Evolutionary conservation across 1,284 basidiomycete species (phyloP).

Genomic region (Exobasidium rhododendri): DNA sequence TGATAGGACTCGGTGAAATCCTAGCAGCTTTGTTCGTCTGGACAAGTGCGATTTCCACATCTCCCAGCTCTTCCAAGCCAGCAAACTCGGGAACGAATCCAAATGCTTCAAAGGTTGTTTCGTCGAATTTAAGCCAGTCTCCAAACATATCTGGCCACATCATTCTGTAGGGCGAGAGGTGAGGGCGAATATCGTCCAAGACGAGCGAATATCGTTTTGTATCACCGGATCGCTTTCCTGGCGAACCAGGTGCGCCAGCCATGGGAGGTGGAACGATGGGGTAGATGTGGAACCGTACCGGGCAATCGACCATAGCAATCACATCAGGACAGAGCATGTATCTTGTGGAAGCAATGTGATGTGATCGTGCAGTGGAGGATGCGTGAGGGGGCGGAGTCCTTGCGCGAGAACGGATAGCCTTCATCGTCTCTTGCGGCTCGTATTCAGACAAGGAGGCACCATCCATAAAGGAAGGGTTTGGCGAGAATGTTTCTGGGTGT

Average conservation of each 20-base stretch:
- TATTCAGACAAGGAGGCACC: constrained; percentile 14
- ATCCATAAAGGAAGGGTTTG: constrained; percentile 15
- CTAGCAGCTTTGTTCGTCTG: neutral
- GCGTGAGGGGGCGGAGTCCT: constrained; percentile 9
- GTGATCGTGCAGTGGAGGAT: neutral
- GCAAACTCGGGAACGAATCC: constrained; percentile 32
- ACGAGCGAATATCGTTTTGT: constrained; percentile 33
- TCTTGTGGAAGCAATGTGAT: neutral
- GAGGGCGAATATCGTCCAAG: constrained; percentile 38
- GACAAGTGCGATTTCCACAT: constrained; percentile 7
- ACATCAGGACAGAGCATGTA: neutral
- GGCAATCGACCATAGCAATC: constrained; percentile 1
- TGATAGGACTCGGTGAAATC: constrained; percentile 1
- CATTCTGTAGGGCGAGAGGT: constrained; percentile 26
- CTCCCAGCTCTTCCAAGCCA: constrained; percentile 8
- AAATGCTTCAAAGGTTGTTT: constrained; percentile 35
- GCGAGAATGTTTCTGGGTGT: neutral
- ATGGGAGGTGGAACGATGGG: constrained; percentile 35
- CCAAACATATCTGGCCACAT: constrained; percentile 31
- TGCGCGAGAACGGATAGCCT: constrained; percentile 4
- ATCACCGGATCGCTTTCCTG: constrained; percentile 36
- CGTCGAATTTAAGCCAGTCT: constrained; percentile 45
- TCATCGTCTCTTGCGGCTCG: constrained; percentile 9
- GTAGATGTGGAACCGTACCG: constrained; percentile 25
- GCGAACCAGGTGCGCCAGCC: constrained; percentile 40